phyloP scores from a whole-genome alignment of 176 grass and related monocot genomes.

The Rhynchospora tenuis region DNA sequence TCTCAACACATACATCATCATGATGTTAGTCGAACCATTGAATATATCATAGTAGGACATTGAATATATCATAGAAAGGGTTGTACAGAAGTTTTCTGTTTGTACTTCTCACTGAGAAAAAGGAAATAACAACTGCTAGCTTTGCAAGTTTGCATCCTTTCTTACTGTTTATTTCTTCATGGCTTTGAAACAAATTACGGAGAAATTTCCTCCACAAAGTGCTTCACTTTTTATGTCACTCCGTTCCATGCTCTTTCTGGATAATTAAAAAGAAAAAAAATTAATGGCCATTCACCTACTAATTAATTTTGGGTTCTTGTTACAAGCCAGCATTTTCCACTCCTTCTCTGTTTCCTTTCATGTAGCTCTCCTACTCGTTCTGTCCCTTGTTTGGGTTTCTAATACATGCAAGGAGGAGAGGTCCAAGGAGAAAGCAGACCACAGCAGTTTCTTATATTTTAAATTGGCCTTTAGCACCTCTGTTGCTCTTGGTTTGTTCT shows the following conservation, averaged over 20 bases:
- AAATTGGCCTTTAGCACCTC: conserved; percentile 20
- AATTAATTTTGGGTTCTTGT: background rate
- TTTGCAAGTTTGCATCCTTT: background rate
- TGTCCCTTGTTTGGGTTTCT: conserved; percentile 12
- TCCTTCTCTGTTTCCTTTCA: conserved; percentile 30
- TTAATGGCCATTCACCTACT: background rate
- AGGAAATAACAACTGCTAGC: background rate
- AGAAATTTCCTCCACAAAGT: background rate
- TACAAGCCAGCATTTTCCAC: conserved; percentile 20
- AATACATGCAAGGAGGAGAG: conserved; percentile 1
- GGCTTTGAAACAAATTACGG: background rate
- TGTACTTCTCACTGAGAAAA: background rate
- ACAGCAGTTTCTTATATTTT: conserved; percentile 7
- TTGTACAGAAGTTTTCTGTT: background rate
- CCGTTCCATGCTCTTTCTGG: background rate
- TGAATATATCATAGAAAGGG: too few species aligned
- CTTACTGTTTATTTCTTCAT: background rate
- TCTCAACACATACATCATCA: too few species aligned
- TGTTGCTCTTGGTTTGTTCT: conserved; percentile 22
- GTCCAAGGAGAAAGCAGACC: background rate
- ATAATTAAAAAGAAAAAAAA: background rate
- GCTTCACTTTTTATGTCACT: background rate
- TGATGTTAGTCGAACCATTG: too few species aligned
- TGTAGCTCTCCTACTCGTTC: background rate
- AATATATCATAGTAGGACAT: too few species aligned